Evolutionary conservation across 2,329 filamentous ascomycete genomes (phyloP), one percentile per base, ranked within the genome.

Genomic region (Xylariales sp.): DNA sequence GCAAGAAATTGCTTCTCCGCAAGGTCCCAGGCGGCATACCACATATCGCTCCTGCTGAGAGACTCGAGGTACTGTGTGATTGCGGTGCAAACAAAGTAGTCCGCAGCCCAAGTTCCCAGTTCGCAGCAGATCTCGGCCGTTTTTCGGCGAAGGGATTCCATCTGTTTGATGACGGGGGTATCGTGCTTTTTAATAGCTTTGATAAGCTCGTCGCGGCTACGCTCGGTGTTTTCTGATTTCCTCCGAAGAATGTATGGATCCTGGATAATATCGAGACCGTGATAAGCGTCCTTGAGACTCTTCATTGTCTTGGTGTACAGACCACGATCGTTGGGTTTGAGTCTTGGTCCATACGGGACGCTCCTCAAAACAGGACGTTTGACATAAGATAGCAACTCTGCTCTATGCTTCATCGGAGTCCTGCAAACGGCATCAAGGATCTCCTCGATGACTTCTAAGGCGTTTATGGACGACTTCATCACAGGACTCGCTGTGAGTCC

Each of bases 401-500:
- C 73, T 2, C 84, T 74, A 54, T 90, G 78, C 2, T 74, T 53
- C 3, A 76, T 82, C 0, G 89, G 89, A 1, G 82, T 83, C 45
- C 73, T 76, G 48, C 83, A 86, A 22, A 77, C 68, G 1, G 87
- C 77, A 56, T 89, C 74, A 31, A 95, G 65, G 29, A 84, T 86
- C 3, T 58, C 49, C 57, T 95, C 88, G 5, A 95, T 73, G 4
- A 60, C 57, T 59, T 75, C 64, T 11, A 91, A 67, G 25, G 73
- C 73, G 2, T 66, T 62, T 1, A 71, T 58, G 12, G 73, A 73
- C 1, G 74, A 78, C 42, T 70, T 77, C 49, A 84, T 79, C 3
- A 87, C 74, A 0, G 88, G 88, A 46, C 86, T 94, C 1, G 89
- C 89, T 5, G 84, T 90, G 18, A 95, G 68, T 0, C 88, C 89